phyloP scores from a whole-genome alignment of 2,329 filamentous ascomycete species.

The Laburnicola sp. region DNA sequence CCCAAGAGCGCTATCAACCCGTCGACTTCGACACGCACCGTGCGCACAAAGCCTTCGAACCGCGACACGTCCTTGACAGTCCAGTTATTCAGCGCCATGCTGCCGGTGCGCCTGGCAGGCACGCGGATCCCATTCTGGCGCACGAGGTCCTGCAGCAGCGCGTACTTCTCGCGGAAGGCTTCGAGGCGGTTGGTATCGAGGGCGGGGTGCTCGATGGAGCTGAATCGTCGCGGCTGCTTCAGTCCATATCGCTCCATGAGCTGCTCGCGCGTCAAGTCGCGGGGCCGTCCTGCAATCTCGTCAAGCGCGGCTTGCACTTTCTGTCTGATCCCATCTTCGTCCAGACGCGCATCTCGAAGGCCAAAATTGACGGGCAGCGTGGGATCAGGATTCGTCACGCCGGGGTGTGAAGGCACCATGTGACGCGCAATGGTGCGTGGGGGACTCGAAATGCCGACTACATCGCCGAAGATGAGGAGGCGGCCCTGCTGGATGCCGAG shows the following conservation, averaged over 20 bases:
- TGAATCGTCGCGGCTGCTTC: conserved; percentile 49
- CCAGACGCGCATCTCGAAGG: conserved; percentile 47
- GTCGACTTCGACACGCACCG: conserved; percentile 50
- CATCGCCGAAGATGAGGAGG: conserved; percentile 54
- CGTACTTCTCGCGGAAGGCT: conserved; percentile 51
- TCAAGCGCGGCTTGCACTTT: conserved; percentile 48
- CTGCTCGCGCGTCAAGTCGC: conserved; percentile 45
- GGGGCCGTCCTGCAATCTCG: conserved; percentile 51
- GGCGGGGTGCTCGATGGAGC: conserved; percentile 43
- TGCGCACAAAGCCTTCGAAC: conserved; percentile 48
- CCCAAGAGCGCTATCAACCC: conserved; percentile 49
- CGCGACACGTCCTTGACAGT: conserved; percentile 46
- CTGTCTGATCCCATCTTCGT: conserved; percentile 44
- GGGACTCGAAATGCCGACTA: conserved; percentile 51
- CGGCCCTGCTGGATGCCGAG: conserved; percentile 53
- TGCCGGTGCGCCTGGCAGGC: conserved; percentile 40
- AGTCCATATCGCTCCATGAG: conserved; percentile 53
- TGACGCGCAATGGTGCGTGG: conserved; percentile 49
- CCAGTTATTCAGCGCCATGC: conserved; percentile 46
- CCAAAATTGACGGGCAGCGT: conserved; percentile 51
- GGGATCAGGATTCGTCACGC: conserved; percentile 50
- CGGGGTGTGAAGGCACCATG: conserved; percentile 51
- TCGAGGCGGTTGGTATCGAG: conserved; percentile 51
- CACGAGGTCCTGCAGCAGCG: conserved; percentile 46
- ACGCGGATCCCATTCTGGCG: conserved; percentile 37